phyloP scores from a whole-genome alignment of 1,139 yeast species.

The Candida labiduridarum region DNA sequence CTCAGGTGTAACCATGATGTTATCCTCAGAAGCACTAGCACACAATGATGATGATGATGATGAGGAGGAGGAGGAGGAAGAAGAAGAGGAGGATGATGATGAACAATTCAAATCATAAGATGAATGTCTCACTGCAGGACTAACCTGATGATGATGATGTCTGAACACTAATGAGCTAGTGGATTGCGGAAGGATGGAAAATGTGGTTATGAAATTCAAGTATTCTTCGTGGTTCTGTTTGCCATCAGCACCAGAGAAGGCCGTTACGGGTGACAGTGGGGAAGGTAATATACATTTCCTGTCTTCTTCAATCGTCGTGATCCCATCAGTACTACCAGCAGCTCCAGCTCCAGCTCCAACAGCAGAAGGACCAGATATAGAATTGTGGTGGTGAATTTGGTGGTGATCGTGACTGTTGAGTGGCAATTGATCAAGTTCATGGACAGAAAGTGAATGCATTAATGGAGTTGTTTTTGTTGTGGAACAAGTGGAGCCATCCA shows the following conservation, averaged over 20 bases:
- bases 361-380: background rate
- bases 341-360: background rate
- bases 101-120: background rate
- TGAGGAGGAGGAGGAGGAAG: no score
- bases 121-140: background rate
- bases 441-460: background rate
- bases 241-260: background rate
- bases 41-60: no score
- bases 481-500: conserved; percentile 3
- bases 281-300: background rate
- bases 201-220: background rate
- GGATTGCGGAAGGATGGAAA: conserved; percentile 1
- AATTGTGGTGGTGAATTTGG: background rate
- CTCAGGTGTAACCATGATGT: background rate
- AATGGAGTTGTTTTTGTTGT: conserved; percentile 6
- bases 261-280: conserved; percentile 5
- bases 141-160: background rate
- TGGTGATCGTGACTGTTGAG: background rate
- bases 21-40: background rate
- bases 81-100: background rate
- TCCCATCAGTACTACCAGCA: background rate
- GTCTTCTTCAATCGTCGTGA: background rate
- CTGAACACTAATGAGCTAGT: conserved; percentile 2
- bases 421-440: conserved; percentile 1
- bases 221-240: conserved; percentile 2